These are phyloP conservation scores for Telfairia occidentalis DNA, from an alignment of 331 rosid species.

Conservation along the genomic window DNA sequence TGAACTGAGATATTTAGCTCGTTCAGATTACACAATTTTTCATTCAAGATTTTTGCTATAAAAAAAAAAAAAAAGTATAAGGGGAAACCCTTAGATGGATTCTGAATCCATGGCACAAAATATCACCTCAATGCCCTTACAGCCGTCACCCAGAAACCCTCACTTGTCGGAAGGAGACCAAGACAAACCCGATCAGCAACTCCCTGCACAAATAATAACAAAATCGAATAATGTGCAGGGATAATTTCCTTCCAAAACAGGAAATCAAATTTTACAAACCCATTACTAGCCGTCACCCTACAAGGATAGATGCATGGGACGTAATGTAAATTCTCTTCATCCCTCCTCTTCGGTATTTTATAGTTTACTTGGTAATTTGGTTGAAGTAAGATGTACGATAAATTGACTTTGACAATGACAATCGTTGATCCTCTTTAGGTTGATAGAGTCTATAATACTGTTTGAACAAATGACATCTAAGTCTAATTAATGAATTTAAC, in stretches of 20 bases:
- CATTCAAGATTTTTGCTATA: background rate
- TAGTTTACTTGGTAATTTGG: background rate
- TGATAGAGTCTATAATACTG: background rate
- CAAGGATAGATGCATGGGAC: background rate
- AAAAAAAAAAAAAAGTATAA: background rate
- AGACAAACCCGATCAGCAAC: constrained; percentile 91
- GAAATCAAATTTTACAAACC: background rate
- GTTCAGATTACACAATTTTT: background rate
- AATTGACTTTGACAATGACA: background rate
- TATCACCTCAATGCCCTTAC: constrained; percentile 75
- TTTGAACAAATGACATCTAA: background rate
- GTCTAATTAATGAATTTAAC: background rate
- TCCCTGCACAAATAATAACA: constrained; percentile 28
- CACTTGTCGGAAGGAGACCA: constrained; percentile 93
- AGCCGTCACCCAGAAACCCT: constrained; percentile 77
- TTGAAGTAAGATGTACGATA: background rate
- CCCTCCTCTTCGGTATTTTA: background rate
- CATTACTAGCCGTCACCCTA: background rate
- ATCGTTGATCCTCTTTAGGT: background rate
- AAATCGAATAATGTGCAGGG: background rate
- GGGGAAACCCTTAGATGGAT: background rate
- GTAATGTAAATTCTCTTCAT: background rate
- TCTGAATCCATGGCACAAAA: background rate
- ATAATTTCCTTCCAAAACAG: background rate
- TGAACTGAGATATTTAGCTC: background rate